Percentiles rank a stretch among this genome's conserved stretches.
These are phyloP conservation scores for Phytophthora capsici DNA, from an alignment of 352 stramenopile genomes.

Conservation along the genomic window DNA sequence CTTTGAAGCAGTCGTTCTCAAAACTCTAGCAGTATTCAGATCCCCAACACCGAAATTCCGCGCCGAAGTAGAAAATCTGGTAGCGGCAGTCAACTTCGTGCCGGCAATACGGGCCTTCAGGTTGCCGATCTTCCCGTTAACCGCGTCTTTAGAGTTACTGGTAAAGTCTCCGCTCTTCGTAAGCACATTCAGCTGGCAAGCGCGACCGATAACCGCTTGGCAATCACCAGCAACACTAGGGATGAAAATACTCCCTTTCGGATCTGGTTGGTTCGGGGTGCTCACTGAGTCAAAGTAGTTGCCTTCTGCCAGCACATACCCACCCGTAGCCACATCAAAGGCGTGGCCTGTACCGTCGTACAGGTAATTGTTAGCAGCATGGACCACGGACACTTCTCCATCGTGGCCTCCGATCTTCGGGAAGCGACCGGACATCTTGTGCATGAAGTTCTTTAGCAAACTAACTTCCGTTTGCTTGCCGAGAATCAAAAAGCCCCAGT, in stretches of 20 bases:
- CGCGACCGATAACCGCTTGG: constrained; percentile 15
- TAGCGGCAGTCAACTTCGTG: constrained; percentile 1
- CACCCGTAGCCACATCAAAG: constrained; percentile 26
- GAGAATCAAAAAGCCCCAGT: constrained; percentile 48
- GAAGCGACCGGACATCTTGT: constrained; percentile 48
- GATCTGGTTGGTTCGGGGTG: constrained; percentile 10
- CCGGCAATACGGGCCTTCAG: not conserved
- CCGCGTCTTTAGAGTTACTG: constrained; percentile 3
- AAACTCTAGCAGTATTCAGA: constrained; percentile 26
- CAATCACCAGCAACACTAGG: constrained; percentile 12
- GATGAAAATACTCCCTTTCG: constrained; percentile 20
- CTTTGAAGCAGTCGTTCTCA: constrained; percentile 6
- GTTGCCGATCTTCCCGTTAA: constrained; percentile 7
- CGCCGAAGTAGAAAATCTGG: not conserved
- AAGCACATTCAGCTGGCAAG: constrained; percentile 21
- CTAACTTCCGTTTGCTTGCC: constrained; percentile 43
- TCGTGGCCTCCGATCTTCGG: constrained; percentile 43
- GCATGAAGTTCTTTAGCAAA: constrained; percentile 53
- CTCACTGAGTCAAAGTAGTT: constrained; percentile 37
- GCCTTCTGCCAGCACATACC: constrained; percentile 33
- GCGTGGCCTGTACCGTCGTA: constrained; percentile 31
- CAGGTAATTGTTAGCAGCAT: constrained; percentile 44
- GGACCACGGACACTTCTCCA: constrained; percentile 22
- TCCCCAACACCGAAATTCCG: constrained; percentile 6
- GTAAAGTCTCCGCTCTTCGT: constrained; percentile 4